Evolutionary conservation across 1,284 basidiomycete genomes (phyloP).

Genomic region (Austroboletus niveus): DNA sequence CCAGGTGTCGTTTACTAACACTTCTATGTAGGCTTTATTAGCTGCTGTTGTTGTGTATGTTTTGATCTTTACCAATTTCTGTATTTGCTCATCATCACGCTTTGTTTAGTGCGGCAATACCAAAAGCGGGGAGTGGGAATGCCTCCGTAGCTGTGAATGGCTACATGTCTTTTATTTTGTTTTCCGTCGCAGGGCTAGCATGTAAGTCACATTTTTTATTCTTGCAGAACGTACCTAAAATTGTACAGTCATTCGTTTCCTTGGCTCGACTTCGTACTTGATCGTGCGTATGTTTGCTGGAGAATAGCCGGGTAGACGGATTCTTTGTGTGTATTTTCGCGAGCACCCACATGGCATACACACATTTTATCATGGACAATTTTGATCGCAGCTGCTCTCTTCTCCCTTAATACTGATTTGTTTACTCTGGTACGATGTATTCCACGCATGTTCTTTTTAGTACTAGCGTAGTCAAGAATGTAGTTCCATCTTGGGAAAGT

Average conservation of each 20-base stretch:
- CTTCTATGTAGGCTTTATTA: slow-evolving; percentile 53
- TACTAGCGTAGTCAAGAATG: no score
- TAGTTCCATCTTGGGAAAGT: background rate
- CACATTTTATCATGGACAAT: slow-evolving; percentile 5
- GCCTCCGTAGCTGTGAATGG: slow-evolving; percentile 57
- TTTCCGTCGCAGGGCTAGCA: slow-evolving; percentile 83
- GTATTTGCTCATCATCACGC: slow-evolving; percentile 4
- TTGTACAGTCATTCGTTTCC: slow-evolving; percentile 70
- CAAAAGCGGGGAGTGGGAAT: slow-evolving; percentile 32
- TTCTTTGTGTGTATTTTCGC: background rate
- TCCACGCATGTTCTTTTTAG: no score
- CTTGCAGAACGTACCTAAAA: background rate
- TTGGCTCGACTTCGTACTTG: slow-evolving; percentile 78
- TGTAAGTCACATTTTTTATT: slow-evolving; percentile 40
- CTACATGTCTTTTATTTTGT: slow-evolving; percentile 81
- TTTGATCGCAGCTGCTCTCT: background rate
- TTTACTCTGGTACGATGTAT: background rate
- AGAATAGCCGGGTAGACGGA: slow-evolving; percentile 47
- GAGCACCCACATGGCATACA: background rate
- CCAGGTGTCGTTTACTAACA: slow-evolving; percentile 11
- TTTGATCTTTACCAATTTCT: background rate
- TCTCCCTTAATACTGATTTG: background rate
- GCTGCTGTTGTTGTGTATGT: slow-evolving; percentile 70
- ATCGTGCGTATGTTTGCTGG: slow-evolving; percentile 80
- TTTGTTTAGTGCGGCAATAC: slow-evolving; percentile 46